Percentiles rank a stretch among this genome's conserved stretches.
These are phyloP conservation scores for Dactylellina parvicollis DNA, from an alignment of 2,329 filamentous ascomycete species.

Conservation along the genomic window DNA sequence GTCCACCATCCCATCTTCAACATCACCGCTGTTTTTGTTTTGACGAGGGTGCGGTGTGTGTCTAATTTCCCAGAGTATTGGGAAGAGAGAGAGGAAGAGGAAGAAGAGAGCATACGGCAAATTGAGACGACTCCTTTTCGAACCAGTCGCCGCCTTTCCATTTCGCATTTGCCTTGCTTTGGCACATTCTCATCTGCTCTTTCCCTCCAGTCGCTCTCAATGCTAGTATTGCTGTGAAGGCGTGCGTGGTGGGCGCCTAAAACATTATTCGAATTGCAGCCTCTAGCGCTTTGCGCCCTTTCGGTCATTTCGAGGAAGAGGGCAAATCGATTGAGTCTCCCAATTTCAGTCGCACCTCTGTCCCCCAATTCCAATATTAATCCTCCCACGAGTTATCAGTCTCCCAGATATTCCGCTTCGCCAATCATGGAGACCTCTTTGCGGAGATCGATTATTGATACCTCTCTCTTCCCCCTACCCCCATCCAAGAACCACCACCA, in stretches of 20 bases:
- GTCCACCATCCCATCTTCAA: slow-evolving; percentile 50
- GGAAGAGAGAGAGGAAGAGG: slow-evolving; percentile 19
- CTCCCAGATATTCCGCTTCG: slow-evolving; percentile 52
- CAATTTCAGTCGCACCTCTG: slow-evolving; percentile 50
- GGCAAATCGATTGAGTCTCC: slow-evolving; percentile 54
- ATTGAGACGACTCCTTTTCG: slow-evolving; percentile 50
- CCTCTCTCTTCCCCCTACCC: slow-evolving; percentile 53
- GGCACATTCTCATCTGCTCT: slow-evolving; percentile 40
- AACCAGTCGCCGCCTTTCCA: slow-evolving; percentile 37
- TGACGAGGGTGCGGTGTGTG: slow-evolving; percentile 34
- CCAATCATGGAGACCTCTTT: slow-evolving; percentile 52
- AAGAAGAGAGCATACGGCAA: slow-evolving; percentile 33
- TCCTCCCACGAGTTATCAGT: slow-evolving; percentile 40
- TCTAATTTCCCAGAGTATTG: slow-evolving; percentile 53
- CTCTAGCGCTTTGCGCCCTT: slow-evolving; percentile 54
- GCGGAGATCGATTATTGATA: slow-evolving; percentile 54
- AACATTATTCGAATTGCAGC: slow-evolving; percentile 54
- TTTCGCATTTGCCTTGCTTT: slow-evolving; percentile 23
- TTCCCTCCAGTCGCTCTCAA: slow-evolving; percentile 27
- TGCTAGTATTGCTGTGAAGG: slow-evolving; percentile 52
- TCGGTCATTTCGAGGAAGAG: slow-evolving; percentile 55
- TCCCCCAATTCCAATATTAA: too few species aligned
- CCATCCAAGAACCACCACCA: slow-evolving; percentile 39
- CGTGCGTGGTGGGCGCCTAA: slow-evolving; percentile 54
- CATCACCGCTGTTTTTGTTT: slow-evolving; percentile 36